Conservation (phyloP, 1,284 basidiomycete genomes). For the Boletus sp. region DNA sequence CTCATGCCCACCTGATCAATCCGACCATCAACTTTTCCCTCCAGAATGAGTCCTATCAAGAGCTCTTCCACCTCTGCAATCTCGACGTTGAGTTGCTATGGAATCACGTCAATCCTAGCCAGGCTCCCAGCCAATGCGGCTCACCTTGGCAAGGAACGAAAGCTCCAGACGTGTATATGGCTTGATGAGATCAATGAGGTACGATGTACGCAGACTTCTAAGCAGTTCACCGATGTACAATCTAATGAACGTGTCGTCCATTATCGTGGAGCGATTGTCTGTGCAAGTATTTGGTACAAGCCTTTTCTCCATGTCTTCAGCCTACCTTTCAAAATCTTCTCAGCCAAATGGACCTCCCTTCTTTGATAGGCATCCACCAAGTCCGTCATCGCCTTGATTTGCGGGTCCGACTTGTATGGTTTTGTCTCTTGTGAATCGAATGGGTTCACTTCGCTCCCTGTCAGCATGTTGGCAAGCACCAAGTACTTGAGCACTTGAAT, state of each 20-base stretch:
- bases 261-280: constrained; percentile 95
- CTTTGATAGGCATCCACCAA: constrained; percentile 96
- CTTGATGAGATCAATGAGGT: constrained; percentile 97
- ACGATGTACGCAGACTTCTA: constrained; percentile 91
- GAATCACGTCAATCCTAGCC: neutral
- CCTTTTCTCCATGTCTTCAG: neutral
- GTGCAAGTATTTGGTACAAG: constrained; percentile 9
- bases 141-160: constrained; percentile 86
- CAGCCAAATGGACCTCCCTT: constrained; percentile 94
- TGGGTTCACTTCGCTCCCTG: constrained; percentile 97
- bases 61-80: constrained; percentile 90
- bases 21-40: constrained; percentile 92
- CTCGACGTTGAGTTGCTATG: constrained; percentile 90
- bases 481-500: constrained; percentile 99
- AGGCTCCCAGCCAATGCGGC: constrained; percentile 11
- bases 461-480: constrained; percentile 98
- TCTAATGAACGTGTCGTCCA: constrained; percentile 93
- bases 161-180: constrained; percentile 95
- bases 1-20: constrained; percentile 96
- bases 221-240: constrained; percentile 95
- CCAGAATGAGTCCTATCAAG: constrained; percentile 91
- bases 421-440: constrained; percentile 99
- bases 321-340: constrained; percentile 88
- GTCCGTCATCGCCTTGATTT: constrained; percentile 98
- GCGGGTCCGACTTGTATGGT: constrained; percentile 96